Evolutionary conservation across 192 early-diverging fungal species (phyloP).

Genomic region (Coemansia sp.): DNA sequence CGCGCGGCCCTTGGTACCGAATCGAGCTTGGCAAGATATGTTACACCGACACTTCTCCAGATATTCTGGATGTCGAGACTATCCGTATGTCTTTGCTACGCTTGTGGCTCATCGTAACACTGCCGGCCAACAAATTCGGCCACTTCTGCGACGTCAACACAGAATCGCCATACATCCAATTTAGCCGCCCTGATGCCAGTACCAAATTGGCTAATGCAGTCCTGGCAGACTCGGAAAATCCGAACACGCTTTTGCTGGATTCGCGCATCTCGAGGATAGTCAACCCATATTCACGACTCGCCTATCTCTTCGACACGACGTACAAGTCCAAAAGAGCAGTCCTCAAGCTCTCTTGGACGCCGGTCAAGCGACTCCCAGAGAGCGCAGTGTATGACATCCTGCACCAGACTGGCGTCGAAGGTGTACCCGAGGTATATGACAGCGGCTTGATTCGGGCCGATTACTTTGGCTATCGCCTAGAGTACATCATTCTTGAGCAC

Average conservation of each 20-base stretch:
- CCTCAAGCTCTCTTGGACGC: constrained; percentile 4
- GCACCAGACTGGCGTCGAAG: neutral
- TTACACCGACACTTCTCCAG: neutral
- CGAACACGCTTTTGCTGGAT: neutral
- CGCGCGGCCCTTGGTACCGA: neutral
- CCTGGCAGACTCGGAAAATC: neutral
- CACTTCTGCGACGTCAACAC: constrained; percentile 7
- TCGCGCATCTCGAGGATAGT: neutral
- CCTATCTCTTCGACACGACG: neutral
- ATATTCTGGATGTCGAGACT: neutral
- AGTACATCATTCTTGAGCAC: constrained; percentile 4
- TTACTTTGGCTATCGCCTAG: constrained; percentile 10
- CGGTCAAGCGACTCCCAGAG: constrained; percentile 2
- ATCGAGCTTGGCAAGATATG: neutral
- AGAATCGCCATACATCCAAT: neutral
- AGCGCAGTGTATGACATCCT: constrained; percentile 2
- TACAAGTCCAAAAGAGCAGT: neutral
- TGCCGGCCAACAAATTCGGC: constrained; percentile 3
- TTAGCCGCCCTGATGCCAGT: neutral
- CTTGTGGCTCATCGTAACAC: constrained; percentile 1
- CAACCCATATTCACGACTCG: neutral
- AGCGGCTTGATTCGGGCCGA: neutral
- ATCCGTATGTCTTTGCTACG: neutral
- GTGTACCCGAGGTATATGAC: constrained; percentile 1
- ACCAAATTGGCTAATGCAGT: neutral